These are phyloP conservation scores for Talaromyces sp. DNA, from an alignment of 2,329 filamentous ascomycete genomes.

Conservation along the genomic window DNA sequence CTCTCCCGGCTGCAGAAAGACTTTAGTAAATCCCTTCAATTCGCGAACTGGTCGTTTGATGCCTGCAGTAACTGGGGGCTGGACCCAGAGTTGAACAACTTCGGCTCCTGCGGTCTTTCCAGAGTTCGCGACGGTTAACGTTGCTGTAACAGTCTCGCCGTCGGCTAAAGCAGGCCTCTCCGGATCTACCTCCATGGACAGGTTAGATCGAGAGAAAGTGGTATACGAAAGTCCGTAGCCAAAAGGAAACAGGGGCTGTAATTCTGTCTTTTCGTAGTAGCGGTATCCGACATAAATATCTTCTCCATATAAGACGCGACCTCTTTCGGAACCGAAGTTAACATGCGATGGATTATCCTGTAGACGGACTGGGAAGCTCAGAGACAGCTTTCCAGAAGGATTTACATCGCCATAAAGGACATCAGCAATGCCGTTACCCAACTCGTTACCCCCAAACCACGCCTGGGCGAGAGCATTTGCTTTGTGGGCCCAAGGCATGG, in stretches of 20 bases:
- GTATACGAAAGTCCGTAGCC: conserved; percentile 78
- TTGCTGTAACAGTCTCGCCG: conserved; percentile 43
- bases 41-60: conserved; percentile 57
- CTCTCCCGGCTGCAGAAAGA: conserved; percentile 56
- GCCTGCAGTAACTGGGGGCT: conserved; percentile 41
- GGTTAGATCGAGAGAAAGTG: conserved; percentile 54
- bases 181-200: conserved; percentile 27
- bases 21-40: conserved; percentile 62
- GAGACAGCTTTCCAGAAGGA: conserved; percentile 68
- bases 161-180: conserved; percentile 34
- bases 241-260: conserved; percentile 67
- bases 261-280: conserved; percentile 68
- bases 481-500: conserved; percentile 44
- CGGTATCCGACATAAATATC: conserved; percentile 77
- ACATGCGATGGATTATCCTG: conserved; percentile 71
- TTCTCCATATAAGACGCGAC: conserved; percentile 70
- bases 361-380: conserved; percentile 63
- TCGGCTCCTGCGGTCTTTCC: conserved; percentile 50
- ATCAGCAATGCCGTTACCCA: conserved; percentile 74
- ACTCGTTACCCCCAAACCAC: conserved; percentile 86
- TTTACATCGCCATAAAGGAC: conserved; percentile 69
- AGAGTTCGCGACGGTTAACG: conserved; percentile 48
- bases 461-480: conserved; percentile 62
- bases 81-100: conserved; percentile 52
- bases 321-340: conserved; percentile 66